Evolutionary conservation across 768 basidiomycete genomes (phyloP), one percentile per base, ranked within the genome.

Genomic region (Boletus reticulatus): DNA sequence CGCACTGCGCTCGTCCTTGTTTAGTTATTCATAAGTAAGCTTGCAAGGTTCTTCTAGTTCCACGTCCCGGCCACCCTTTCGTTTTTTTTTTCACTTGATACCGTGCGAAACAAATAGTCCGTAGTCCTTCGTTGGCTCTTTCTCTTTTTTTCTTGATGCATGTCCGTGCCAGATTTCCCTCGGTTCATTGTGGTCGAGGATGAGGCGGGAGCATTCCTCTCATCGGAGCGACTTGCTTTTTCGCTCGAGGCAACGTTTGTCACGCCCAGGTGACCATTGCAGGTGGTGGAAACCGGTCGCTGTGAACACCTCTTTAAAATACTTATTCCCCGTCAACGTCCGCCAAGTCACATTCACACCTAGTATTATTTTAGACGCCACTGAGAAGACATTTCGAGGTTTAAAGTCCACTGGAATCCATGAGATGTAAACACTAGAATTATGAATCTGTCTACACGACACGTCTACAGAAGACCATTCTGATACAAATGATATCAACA

Each of bases 191-290:
- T n/a, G 19, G 55, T 60, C 60, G 32, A 54, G 60, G 54, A 22
- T 51, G 53, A 39, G 60, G 12, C 42, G 22, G 29, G 61, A 36
- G 19, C 68, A 65, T 68, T 69, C 67, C 60, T 69, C 67, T 60
- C 58, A 58, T 43, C 61, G 62, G 67, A 48, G 62, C 55, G 37
- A 6, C 27, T 29, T 29, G 8, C 27, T 4, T 11, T 37, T 42
- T 47, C 43, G 58, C 68, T 56, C 63, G 43, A 67, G 68, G 67
- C 59, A 63, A 69, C 67, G 67, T 69, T 68, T 69, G 59, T 59
- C 68, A 36, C 60, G 61, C 63, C n/a, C n/a, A n/a, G n/a, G n/a
- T 27, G 34, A 36, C 22, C 11, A 22, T 39, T 24, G 9, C 20
- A 31, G 10, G 20, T 50, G 49, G 47, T 49, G 36, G 54, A 60